Evolutionary conservation across 371 early-diverging fungal species (phyloP), one percentile per base, ranked within the genome.

Genomic region (Homolaphlyctis polyrhiza): DNA sequence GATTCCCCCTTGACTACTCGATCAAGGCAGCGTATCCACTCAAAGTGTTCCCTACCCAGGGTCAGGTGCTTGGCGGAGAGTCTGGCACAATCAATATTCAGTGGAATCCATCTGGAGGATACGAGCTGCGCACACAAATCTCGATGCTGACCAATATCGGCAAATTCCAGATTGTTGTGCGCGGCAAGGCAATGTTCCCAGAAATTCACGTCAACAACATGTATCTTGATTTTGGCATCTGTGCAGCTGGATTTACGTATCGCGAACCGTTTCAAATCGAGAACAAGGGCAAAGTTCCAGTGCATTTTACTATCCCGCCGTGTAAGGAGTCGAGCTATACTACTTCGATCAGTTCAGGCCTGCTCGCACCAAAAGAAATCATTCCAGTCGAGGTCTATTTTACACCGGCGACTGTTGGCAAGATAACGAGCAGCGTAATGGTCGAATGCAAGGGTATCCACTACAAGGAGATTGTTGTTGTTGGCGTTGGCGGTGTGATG

Each of bases 391-490:
- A 75, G 25, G 68, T 83, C 16, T 55, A 62, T 2, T 84, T 84
- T 69, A 72, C 60, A 43, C 85, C 85, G 11, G 50, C 66, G 16
- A 51, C 35, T 25, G 39, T 73, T 32, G 81, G 78, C 1, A 68
- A 76, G 48, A 68, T 76, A 50, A 67, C 74, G 0, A 72, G 66
- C 66, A 79, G 74, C 50, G 75, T 80, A 29, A 66, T 81, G 33
- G 65, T 84, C 16, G 85, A 84, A 49, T 84, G 81, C 66, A 79
- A 78, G 57, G 83, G 85, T 0, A 77, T 79, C 27, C 79, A 76
- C 57, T 83, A 80, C 69, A 84, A 84, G 66, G 85, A 84, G 62
- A 68, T 84, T n/a, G 77, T 76, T 0, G 66, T 81, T 4, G 70
- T 75, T 25, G 85, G 85, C 2, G 68, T 84, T 50, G 85, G 85